Percentiles rank a stretch among this genome's conserved stretches.
These are phyloP conservation scores for Talaromyces pinophilus DNA, from an alignment of 2,329 filamentous ascomycete genomes.

Conservation along the genomic window DNA sequence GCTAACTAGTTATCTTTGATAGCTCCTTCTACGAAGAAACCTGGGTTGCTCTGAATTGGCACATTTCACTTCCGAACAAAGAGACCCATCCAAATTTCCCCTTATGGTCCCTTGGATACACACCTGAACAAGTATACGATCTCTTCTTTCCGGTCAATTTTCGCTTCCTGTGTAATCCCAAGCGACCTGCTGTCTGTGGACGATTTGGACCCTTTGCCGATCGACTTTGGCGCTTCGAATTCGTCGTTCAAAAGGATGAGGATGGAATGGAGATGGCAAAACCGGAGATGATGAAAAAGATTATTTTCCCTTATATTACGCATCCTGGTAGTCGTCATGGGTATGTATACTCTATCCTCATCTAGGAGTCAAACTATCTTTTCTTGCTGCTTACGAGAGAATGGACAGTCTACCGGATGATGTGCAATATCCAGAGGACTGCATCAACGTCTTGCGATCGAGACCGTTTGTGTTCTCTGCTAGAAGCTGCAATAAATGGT, in stretches of 20 bases:
- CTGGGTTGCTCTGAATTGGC: slow-evolving; percentile 54
- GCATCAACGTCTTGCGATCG: slow-evolving; percentile 50
- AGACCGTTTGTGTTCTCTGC: slow-evolving; percentile 51
- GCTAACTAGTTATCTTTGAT: neutral
- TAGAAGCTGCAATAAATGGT: slow-evolving; percentile 52
- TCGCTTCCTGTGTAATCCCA: slow-evolving; percentile 41
- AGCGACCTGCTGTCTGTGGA: slow-evolving; percentile 47
- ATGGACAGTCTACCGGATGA: slow-evolving; percentile 27
- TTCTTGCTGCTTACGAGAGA: neutral
- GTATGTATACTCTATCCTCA: neutral
- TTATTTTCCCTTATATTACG: slow-evolving; percentile 36
- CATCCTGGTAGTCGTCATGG: slow-evolving; percentile 24
- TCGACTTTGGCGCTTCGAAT: slow-evolving; percentile 47
- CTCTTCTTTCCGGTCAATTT: slow-evolving; percentile 50
- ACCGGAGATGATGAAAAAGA: slow-evolving; percentile 28
- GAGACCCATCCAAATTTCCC: slow-evolving; percentile 53
- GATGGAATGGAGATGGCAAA: slow-evolving; percentile 36
- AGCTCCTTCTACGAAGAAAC: slow-evolving; percentile 27
- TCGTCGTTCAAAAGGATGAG: slow-evolving; percentile 38
- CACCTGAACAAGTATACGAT: slow-evolving; percentile 51
- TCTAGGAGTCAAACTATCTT: neutral
- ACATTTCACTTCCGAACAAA: slow-evolving; percentile 47
- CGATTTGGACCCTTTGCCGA: slow-evolving; percentile 47
- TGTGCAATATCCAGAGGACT: slow-evolving; percentile 48
- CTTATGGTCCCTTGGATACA: slow-evolving; percentile 51